Base-by-base conservation (phyloP, 768 basidiomycete species). In the Termitomyces sp. region DNA sequence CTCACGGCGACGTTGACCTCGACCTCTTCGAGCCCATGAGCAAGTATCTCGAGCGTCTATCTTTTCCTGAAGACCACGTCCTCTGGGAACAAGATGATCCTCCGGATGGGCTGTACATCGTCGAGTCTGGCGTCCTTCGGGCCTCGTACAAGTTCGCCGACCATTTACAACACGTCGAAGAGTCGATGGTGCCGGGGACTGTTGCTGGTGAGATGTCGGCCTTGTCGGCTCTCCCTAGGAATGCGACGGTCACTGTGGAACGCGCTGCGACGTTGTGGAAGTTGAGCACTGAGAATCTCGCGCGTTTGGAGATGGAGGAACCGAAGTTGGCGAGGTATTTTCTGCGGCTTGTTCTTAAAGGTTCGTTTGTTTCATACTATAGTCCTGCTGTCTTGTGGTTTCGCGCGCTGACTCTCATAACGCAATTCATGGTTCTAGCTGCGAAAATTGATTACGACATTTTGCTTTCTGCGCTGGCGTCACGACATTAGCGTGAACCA, bases 111-210 rank as follows among this genome's bases (percentile, higher is more conserved):
- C 74, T 98, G 32, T 98, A 96, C 76, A 81, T 98, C 67, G 87
- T 99, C 65, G 89, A 97, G 67, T 83, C 87, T 0, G 96, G 96
- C 8, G 84, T 94, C 36, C 79, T 99, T 36, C 81, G 91, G 11
- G 96, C 96, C 0, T 82, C 82, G 20, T 98, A 98, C 74, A 73
- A 78, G 49, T 96, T 94, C 69, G 86, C 85, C 2, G 86, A 86
- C 53, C 84, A 90, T 65, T 76, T 84, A 7, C 82, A 84, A 28
- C 71, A 75, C 6, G 86, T 94, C 53, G 89, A 91, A 68, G 94
- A 96, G 75, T 92, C 90, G 2, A 96, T 96, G 94, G 92, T 96
- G 0, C 86, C 93, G 4, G 96, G 95, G 2, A 94, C 94, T 0
- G 76, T 98, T 2, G 93, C 96, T 11, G 96, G 96, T 0, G 96